phyloP scores from a whole-genome alignment of 2,329 filamentous ascomycete species.

The Xylaria digitata region DNA sequence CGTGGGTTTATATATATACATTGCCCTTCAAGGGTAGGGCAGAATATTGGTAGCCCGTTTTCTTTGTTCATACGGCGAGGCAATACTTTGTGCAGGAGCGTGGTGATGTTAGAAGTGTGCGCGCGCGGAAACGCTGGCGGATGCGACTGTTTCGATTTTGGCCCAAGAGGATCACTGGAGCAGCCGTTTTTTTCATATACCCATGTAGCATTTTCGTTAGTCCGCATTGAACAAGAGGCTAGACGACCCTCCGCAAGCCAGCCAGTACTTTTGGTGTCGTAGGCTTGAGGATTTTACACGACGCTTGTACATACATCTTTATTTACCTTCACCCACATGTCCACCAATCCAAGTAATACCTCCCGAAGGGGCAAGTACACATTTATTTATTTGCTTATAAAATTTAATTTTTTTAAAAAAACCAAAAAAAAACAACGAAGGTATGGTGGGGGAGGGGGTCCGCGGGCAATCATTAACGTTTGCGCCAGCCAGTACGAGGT shows the following conservation, averaged over 20 bases:
- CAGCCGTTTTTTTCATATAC: constrained; percentile 35
- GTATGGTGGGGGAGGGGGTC: background rate
- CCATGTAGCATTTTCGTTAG: constrained; percentile 24
- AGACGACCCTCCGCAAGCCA: constrained; percentile 5
- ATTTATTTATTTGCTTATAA: background rate
- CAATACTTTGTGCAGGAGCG: background rate
- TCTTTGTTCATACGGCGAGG: background rate
- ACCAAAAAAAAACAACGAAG: too few relatives aligned
- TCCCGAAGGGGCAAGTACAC: background rate
- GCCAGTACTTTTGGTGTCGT: background rate
- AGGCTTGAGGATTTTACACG: constrained; percentile 1
- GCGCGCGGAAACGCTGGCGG: constrained; percentile 1
- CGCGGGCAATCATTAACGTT: background rate
- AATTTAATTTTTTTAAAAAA: too few relatives aligned
- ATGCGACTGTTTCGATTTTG: constrained; percentile 9
- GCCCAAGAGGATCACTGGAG: constrained; percentile 1
- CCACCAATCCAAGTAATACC: background rate
- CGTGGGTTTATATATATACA: constrained; percentile 6
- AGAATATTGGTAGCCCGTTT: background rate
- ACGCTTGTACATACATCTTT: background rate
- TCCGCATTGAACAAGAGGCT: constrained; percentile 5
- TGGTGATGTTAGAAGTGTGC: background rate
- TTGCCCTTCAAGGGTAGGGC: constrained; percentile 3
- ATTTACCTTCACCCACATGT: background rate
- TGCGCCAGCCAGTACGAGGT: too few relatives aligned